Evolutionary conservation across 306 rosid species (phyloP).

Genomic region (Vigna reflexopilosa): DNA sequence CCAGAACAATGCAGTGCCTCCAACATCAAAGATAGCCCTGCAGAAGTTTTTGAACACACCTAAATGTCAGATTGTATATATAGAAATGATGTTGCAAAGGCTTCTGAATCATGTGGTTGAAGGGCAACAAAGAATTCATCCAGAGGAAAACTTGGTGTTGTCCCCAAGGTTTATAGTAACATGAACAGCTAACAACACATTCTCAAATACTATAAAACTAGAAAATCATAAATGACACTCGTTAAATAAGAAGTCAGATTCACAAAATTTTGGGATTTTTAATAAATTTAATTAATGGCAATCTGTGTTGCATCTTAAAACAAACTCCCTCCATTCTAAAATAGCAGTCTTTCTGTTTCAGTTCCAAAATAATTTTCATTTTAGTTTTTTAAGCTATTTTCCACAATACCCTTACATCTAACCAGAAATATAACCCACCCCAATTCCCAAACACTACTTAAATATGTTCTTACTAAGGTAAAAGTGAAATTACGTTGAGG

Average conservation of each 20-base stretch:
- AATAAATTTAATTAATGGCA: background rate
- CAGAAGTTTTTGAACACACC: slow-evolving; percentile 28
- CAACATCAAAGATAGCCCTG: slow-evolving; percentile 77
- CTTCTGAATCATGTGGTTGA: background rate
- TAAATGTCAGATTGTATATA: slow-evolving; percentile 27
- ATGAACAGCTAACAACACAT: background rate
- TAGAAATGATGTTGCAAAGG: background rate
- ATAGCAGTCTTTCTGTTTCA: no score
- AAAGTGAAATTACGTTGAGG: background rate
- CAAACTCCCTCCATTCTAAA: background rate
- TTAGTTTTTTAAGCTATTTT: no score
- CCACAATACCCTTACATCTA: no score
- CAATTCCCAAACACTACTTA: background rate
- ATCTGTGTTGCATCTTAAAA: background rate
- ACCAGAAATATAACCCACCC: background rate
- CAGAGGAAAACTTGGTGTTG: background rate
- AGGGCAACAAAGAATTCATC: slow-evolving; percentile 4
- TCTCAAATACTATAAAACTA: background rate
- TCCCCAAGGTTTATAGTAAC: background rate
- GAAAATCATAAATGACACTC: background rate
- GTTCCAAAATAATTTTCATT: no score
- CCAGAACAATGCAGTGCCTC: slow-evolving; percentile 66
- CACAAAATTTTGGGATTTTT: background rate
- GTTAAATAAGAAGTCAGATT: background rate
- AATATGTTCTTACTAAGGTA: background rate